These are phyloP conservation scores for Cutaneotrichosporon cavernicola DNA, from an alignment of 1,284 basidiomycete genomes.

Conservation along the genomic window DNA sequence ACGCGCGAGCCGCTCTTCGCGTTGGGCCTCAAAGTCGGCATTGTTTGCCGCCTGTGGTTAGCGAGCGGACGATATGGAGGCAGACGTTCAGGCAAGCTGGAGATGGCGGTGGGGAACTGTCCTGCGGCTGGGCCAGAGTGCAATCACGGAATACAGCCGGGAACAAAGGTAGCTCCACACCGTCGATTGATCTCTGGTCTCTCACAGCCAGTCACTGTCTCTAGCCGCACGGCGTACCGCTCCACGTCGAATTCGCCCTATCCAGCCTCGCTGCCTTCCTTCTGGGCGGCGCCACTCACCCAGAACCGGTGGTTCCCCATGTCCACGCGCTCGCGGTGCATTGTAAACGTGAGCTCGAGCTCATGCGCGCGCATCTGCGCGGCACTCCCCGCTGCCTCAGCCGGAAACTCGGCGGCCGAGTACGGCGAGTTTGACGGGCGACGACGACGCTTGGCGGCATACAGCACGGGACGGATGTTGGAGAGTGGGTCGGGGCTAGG, in stretches of 20 bases:
- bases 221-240: too few species aligned
- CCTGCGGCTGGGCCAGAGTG: background rate
- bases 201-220: too few species aligned
- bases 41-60: constrained; percentile 39
- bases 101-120: background rate
- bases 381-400: constrained; percentile 11
- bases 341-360: constrained; percentile 43
- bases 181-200: background rate
- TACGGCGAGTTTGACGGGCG: constrained; percentile 43
- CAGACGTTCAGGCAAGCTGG: background rate
- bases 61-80: background rate
- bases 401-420: constrained; percentile 43
- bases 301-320: constrained; percentile 50
- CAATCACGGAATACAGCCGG: too few species aligned
- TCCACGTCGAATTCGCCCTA: background rate
- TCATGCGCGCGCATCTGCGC: constrained; percentile 30
- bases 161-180: background rate
- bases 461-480: constrained; percentile 49
- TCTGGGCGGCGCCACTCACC: constrained; percentile 30
- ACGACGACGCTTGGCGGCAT: constrained; percentile 34
- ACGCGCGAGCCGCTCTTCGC: constrained; percentile 35
- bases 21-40: constrained; percentile 40
- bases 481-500: constrained; percentile 47
- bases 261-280: background rate
- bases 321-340: constrained; percentile 47